These are phyloP conservation scores for Didymella glomerata DNA, from an alignment of 2,329 filamentous ascomycete genomes.

Conservation along the genomic window DNA sequence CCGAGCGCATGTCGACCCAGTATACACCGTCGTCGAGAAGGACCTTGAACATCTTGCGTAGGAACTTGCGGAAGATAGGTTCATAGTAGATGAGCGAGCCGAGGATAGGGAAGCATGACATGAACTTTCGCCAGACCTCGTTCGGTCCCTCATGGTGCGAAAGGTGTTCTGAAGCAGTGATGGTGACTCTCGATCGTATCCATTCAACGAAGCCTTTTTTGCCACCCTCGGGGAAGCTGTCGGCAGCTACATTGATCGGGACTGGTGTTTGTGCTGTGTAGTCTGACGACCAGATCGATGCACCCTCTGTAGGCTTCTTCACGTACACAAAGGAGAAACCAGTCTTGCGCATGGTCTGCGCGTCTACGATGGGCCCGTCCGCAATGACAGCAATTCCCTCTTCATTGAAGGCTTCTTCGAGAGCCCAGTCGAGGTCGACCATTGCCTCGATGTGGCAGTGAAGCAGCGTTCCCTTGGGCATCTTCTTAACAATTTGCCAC, in stretches of 20 bases:
- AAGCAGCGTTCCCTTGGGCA: slow-evolving; percentile 88
- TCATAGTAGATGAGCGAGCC: slow-evolving; percentile 85
- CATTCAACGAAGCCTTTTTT: slow-evolving; percentile 76
- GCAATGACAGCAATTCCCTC: slow-evolving; percentile 77
- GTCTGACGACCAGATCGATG: slow-evolving; percentile 70
- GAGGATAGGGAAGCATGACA: slow-evolving; percentile 75
- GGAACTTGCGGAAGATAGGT: slow-evolving; percentile 81
- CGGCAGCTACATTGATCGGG: slow-evolving; percentile 68
- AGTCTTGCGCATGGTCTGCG: slow-evolving; percentile 63
- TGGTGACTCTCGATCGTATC: slow-evolving; percentile 76
- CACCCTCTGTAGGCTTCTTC: slow-evolving; percentile 51
- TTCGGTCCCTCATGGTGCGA: slow-evolving; percentile 84
- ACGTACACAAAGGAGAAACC: slow-evolving; percentile 66
- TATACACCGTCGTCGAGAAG: slow-evolving; percentile 82
- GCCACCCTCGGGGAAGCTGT: slow-evolving; percentile 77
- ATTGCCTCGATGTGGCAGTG: slow-evolving; percentile 93
- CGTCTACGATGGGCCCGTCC: slow-evolving; percentile 64
- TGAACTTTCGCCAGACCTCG: slow-evolving; percentile 85
- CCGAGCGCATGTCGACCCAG: slow-evolving; percentile 83
- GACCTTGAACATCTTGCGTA: slow-evolving; percentile 74
- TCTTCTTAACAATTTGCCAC: slow-evolving; percentile 82
- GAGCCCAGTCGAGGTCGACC: slow-evolving; percentile 84
- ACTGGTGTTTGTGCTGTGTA: slow-evolving; percentile 70
- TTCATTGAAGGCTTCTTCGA: slow-evolving; percentile 74
- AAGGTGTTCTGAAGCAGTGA: slow-evolving; percentile 75